phyloP scores from a whole-genome alignment of 441 rosid genomes.

The Erodium moschatum region DNA sequence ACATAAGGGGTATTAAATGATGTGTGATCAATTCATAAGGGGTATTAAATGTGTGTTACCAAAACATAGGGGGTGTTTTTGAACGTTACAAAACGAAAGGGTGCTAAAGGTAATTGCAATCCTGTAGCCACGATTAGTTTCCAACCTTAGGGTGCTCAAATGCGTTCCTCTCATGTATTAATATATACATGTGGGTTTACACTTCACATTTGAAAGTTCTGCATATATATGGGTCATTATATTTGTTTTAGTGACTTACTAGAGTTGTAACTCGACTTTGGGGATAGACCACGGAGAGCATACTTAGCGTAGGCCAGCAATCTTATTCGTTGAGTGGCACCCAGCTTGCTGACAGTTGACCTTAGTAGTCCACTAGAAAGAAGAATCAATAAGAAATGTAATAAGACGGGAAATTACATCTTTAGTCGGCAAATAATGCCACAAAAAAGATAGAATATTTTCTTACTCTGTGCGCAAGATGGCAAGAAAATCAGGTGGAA shows the following conservation, averaged over 20 bases:
- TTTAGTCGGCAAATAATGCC: not conserved
- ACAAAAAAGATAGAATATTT: not conserved
- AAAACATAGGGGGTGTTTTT: too few species aligned
- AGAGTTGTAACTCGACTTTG: slow-evolving; percentile 27
- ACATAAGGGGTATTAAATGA: too few species aligned
- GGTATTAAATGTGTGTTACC: too few species aligned
- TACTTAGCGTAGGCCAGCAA: slow-evolving; percentile 54
- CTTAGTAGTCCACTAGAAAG: slow-evolving; percentile 57
- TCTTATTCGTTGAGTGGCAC: slow-evolving; percentile 53
- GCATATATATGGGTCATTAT: not conserved
- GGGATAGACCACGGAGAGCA: slow-evolving; percentile 53
- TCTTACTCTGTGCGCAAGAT: slow-evolving; percentile 67
- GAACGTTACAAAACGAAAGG: too few species aligned
- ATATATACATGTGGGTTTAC: too few species aligned
- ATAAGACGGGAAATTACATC: slow-evolving; percentile 5
- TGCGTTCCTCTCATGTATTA: too few species aligned
- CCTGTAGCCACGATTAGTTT: too few species aligned
- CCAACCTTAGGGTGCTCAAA: too few species aligned
- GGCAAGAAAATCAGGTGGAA: slow-evolving; percentile 62
- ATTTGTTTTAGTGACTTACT: slow-evolving; percentile 30
- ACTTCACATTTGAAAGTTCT: too few species aligned
- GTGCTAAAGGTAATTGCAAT: too few species aligned
- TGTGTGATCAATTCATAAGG: too few species aligned
- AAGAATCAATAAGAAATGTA: not conserved
- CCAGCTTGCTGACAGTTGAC: slow-evolving; percentile 49